Percentiles rank a stretch among this genome's conserved stretches.
phyloP scores from a whole-genome alignment of 2,329 filamentous ascomycete genomes.

The Endoconidiophora laricicola region DNA sequence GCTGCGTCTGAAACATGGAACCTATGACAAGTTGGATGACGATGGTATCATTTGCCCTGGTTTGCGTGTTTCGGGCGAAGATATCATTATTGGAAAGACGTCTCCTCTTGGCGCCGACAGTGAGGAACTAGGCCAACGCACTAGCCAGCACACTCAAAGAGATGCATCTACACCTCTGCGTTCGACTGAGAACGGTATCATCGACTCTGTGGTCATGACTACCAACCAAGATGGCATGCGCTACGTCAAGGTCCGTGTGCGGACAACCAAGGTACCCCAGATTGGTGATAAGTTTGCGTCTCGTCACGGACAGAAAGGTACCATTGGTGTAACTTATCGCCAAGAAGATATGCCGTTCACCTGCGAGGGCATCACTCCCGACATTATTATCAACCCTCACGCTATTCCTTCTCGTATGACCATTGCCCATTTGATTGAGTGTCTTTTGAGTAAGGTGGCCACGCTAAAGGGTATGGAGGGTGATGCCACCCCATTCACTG shows the following conservation, averaged over 20 bases:
- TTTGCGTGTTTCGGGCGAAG: constrained; percentile 86
- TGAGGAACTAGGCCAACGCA: constrained; percentile 84
- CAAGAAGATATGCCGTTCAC: constrained; percentile 99
- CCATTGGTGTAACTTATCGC: constrained; percentile 93
- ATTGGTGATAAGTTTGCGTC: constrained; percentile 99
- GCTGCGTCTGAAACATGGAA: constrained; percentile 80
- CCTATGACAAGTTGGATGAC: constrained; percentile 93
- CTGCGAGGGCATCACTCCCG: constrained; percentile 74
- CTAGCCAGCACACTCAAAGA: constrained; percentile 76
- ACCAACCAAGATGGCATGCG: constrained; percentile 88
- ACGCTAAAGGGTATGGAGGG: constrained; percentile 88
- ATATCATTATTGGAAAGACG: constrained; percentile 98
- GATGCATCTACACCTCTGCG: constrained; percentile 90
- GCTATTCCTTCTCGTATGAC: constrained; percentile 99
- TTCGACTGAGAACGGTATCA: constrained; percentile 91
- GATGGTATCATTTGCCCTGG: constrained; percentile 91
- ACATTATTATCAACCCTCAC: constrained; percentile 98
- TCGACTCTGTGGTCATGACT: constrained; percentile 84
- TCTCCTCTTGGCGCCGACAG: constrained; percentile 85
- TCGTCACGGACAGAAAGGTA: constrained; percentile 97
- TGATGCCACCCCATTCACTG: constrained; percentile 93
- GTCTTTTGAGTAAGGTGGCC: constrained; percentile 88
- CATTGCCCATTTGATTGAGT: constrained; percentile 99
- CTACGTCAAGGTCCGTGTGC: constrained; percentile 93
- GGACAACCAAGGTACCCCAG: constrained; percentile 94